Conservation (phyloP, 257 asterid genomes). For the Osmanthus fragrans region DNA sequence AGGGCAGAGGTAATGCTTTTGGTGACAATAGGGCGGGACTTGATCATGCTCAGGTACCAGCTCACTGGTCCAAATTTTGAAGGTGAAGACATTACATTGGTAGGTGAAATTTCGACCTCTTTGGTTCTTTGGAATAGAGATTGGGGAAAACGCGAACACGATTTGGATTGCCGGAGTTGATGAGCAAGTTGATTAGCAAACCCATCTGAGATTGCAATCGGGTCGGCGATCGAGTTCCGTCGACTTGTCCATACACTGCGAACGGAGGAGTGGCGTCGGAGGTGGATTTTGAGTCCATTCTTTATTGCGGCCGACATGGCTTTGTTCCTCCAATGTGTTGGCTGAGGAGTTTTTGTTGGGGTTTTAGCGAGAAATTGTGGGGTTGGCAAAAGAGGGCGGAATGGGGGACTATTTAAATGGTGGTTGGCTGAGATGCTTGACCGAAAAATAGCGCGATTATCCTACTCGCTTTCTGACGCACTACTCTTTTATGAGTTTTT, state of each 20-base stretch:
- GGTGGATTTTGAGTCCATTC: slow-evolving; percentile 15
- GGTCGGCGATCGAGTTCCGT: neutral
- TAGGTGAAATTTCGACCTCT: slow-evolving; percentile 21
- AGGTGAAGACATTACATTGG: slow-evolving; percentile 25
- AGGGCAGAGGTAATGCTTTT: slow-evolving; percentile 73
- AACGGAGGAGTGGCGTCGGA: neutral
- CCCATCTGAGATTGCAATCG: slow-evolving; percentile 13
- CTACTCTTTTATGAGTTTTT: neutral
- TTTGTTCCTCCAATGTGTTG: neutral
- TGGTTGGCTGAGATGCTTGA: neutral
- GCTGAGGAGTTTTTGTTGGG: neutral
- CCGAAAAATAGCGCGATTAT: neutral
- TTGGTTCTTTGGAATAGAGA: slow-evolving; percentile 33
- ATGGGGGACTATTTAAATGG: neutral
- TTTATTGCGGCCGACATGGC: slow-evolving; percentile 47
- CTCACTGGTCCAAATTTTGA: slow-evolving; percentile 43
- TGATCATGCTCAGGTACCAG: slow-evolving; percentile 69
- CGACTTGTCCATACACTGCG: neutral
- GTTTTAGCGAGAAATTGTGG: neutral
- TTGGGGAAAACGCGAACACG: slow-evolving; percentile 40
- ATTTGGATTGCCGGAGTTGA: slow-evolving; percentile 37
- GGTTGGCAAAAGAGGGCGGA: neutral
- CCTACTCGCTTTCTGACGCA: neutral
- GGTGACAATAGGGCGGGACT: slow-evolving; percentile 70
- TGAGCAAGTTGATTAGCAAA: slow-evolving; percentile 17